Base-by-base conservation (phyloP, 2,329 filamentous ascomycete species). In the Aspergillus versicolor region DNA sequence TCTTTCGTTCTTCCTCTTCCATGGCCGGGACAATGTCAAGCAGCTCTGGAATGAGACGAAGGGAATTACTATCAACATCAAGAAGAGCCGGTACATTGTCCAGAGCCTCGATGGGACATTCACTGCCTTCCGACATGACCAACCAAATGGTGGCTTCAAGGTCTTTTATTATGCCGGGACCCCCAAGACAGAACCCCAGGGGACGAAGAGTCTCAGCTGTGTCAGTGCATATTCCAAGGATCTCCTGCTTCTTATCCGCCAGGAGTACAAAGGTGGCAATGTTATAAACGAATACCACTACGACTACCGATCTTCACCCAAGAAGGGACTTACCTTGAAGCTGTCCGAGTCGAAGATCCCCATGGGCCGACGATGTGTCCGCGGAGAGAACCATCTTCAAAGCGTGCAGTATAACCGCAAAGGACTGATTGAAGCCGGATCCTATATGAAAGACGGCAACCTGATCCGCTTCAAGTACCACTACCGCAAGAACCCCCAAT, bases 391-490 rank as follows among this genome's bases (percentile, higher is more conserved):
- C 48, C 67, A 77, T 32, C 73, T 77, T 21, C 73, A 83, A 59
- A 75, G 76, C 15, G 76, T 83, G 19, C 72, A 79, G 41, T 84
- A 82, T 64, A 82, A 84, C 61, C 68, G 73, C 48, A 80, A 80
- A 60, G 82, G 82, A 17, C 79, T 82, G 44, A 75, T 84, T 43
- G 75, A 80, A 49, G 78, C 76, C 9, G 82, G 82, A 11, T 83
- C 80, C 3, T 83, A 82, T 63, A 74, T 82, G 60, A 79, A 77
- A 55, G 77, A 82, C 57, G 76, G 75, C 2, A 83, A 82, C 56
- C 64, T 82, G 11, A 74, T 83, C 15, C 76, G 79, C 15, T 84
- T 84, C 74, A 80, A 80, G 58, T 82, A 81, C 54, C 77, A 80
- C 61, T 84, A 84, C 65, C 78, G 81, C 43, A 81, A 82, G 63